Evolutionary conservation across 2,329 filamentous ascomycete genomes (phyloP).

Genomic region (Exophiala spinifera): DNA sequence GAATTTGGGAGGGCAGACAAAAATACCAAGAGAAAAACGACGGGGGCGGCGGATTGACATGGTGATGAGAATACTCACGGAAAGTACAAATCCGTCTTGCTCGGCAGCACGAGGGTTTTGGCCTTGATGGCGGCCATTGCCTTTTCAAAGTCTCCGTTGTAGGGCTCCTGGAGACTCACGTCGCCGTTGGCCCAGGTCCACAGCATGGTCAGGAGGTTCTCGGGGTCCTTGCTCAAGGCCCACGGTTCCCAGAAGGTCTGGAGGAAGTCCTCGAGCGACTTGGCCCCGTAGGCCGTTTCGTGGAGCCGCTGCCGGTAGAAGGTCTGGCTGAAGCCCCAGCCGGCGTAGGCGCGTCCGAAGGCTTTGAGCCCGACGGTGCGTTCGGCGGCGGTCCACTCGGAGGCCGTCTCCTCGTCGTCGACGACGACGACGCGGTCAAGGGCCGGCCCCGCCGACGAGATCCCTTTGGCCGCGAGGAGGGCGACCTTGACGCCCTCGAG

Average conservation of each 20-base stretch:
- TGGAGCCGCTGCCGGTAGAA: constrained; percentile 74
- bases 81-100: constrained; percentile 76
- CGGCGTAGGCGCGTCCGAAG: constrained; percentile 71
- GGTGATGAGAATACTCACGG: constrained; percentile 48
- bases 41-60: background rate
- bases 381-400: constrained; percentile 54
- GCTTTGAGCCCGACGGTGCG: constrained; percentile 62
- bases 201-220: constrained; percentile 70
- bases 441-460: constrained; percentile 51
- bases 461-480: constrained; percentile 56
- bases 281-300: constrained; percentile 62
- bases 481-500: constrained; percentile 62
- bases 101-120: constrained; percentile 67
- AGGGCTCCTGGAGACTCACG: constrained; percentile 65
- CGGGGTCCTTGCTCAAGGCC: constrained; percentile 65
- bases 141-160: constrained; percentile 62
- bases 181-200: constrained; percentile 77
- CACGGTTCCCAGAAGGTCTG: constrained; percentile 72
- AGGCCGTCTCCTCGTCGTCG: constrained; percentile 45
- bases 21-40: no score
- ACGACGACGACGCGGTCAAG: constrained; percentile 39
- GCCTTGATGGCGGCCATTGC: constrained; percentile 69
- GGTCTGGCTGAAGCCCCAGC: constrained; percentile 73
- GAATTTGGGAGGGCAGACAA: no score
- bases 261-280: constrained; percentile 70